These are phyloP conservation scores for Amanita jacksonii DNA, from an alignment of 768 basidiomycete genomes.

Conservation along the genomic window DNA sequence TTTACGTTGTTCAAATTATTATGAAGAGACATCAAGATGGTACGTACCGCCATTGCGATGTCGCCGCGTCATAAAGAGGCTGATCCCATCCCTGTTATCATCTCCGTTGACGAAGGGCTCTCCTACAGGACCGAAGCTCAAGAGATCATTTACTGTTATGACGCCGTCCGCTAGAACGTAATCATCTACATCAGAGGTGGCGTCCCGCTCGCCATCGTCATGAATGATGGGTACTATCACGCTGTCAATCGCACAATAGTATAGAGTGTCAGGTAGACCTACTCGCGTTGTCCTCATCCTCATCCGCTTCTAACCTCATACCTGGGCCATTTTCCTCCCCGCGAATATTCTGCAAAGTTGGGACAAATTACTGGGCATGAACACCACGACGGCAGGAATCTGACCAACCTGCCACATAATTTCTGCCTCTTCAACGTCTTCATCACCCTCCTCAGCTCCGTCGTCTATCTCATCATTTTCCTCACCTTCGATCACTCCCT, in stretches of 20 bases:
- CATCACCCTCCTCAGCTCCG: conserved; percentile 10
- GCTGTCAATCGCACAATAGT: not conserved
- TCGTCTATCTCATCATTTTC: conserved; percentile 27
- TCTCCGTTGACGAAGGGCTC: conserved; percentile 41
- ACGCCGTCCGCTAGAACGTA: conserved; percentile 30
- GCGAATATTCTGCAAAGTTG: conserved; percentile 41
- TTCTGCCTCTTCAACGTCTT: conserved; percentile 14
- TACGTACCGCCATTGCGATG: conserved; percentile 37
- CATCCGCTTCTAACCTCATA: conserved; percentile 39
- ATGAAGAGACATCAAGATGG: not conserved
- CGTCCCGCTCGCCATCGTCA: conserved; percentile 52
- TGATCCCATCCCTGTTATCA: conserved; percentile 30
- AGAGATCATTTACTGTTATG: conserved; percentile 37
- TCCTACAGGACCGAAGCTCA: conserved; percentile 32
- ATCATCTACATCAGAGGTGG: conserved; percentile 60
- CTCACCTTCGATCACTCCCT: conserved; percentile 33
- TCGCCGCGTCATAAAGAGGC: conserved; percentile 46
- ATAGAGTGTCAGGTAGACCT: conserved; percentile 12
- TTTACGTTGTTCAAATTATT: conserved; percentile 7
- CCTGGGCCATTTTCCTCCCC: conserved; percentile 34
- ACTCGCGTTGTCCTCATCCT: conserved; percentile 57
- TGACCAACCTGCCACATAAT: conserved; percentile 28
- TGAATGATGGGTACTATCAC: conserved; percentile 49
- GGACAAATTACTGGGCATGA: not conserved
- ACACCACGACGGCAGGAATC: not conserved